Evolutionary conservation across 2,329 filamentous ascomycete species (phyloP), one percentile per base, ranked within the genome.

Genomic region (Aureobasidium mangrovei): DNA sequence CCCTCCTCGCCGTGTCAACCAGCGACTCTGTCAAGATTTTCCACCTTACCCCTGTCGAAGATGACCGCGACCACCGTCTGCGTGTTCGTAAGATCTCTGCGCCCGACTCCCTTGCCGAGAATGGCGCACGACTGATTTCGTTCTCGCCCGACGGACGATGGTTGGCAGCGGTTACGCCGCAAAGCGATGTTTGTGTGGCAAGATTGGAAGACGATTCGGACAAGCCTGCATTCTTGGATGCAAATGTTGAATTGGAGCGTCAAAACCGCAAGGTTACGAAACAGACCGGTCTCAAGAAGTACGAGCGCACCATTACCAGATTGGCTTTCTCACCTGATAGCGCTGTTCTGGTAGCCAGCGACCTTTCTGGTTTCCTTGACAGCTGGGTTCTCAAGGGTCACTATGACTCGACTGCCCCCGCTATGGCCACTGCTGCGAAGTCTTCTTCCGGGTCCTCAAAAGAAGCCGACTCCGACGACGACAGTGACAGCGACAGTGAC

Each of bases 351-450:
- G 90, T 86, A 7, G 81, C 84, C 31, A 84, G 85, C 45, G 91
- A 96, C 67, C 71, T 96, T 51, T 84, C 86, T 41, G 93, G 93
- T 41, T 89, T 84, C 68, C 76, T 97, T 32, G 91, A 97, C 65
- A 89, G 85, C 18, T 98, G 91, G 87, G 72, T 89, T 1, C 70
- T 95, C 53, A 77, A 81, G 64, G 78, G 78, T 36, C 68, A 78
- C 57, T 74, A 79, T 61, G 77, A 81, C 60, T 59, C 65, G 2
- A 72, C 70, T 10, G 70, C 74, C 26, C 66, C 70, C 36, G 66
- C 72, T 32, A 66, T 74, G 28, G 71, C 70, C 41, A 59, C 57
- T 29, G 56, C 65, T 7, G 60, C 62, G 53, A 57, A 63, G 10
- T 58, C 63, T 26, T 61, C 63, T 8, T 63, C 67, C 4, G 60